Conservation (phyloP, 164 flowering plant genomes). For the Dillenia suffruticosa region DNA sequence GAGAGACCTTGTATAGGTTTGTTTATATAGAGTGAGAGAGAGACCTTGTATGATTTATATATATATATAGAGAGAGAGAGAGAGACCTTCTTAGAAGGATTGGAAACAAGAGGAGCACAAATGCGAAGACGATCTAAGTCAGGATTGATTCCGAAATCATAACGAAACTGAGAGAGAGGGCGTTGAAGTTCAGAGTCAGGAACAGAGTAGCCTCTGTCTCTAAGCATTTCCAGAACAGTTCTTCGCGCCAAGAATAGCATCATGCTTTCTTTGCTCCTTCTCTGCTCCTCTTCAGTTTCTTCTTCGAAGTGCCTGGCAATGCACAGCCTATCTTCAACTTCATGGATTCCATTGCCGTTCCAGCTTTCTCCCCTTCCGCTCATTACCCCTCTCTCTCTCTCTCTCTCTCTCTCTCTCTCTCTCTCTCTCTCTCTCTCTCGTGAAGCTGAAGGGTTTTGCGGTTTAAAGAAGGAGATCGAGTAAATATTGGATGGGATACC, state of each 20-base stretch:
- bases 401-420: no score
- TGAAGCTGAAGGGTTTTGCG: no score
- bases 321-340: no score
- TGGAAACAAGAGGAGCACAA: conserved; percentile 8
- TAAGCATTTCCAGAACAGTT: conserved; percentile 27
- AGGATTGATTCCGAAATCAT: conserved; percentile 9
- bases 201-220: conserved; percentile 29
- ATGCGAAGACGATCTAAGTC: conserved; percentile 17
- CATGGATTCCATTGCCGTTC: no score
- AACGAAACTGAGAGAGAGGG: conserved; percentile 22
- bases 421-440: no score
- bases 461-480: no score
- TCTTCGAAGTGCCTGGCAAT: no score
- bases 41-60: conserved; percentile 26
- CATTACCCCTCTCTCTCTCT: no score
- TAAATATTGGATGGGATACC: no score
- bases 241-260: conserved; percentile 21
- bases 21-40: background rate
- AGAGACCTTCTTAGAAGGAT: conserved; percentile 20
- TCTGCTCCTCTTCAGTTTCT: background rate
- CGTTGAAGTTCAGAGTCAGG: conserved; percentile 10
- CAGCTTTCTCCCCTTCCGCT: no score
- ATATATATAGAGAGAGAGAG: background rate
- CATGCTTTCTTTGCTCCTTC: conserved; percentile 16
- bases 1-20: conserved; percentile 21